These are phyloP conservation scores for Candida pseudoviswanathii DNA, from an alignment of 1,139 yeast species.

Conservation along the genomic window DNA sequence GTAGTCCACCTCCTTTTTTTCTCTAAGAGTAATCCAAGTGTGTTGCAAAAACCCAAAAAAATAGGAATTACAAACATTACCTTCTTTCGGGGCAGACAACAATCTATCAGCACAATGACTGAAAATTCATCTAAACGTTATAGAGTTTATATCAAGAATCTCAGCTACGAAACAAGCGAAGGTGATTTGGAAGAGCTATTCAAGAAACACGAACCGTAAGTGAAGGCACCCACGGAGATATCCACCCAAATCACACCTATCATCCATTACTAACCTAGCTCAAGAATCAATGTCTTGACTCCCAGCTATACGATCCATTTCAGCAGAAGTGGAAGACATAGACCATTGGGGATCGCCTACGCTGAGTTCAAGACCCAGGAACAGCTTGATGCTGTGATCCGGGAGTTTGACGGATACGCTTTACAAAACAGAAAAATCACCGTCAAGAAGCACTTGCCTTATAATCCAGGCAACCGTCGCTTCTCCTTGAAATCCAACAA, in stretches of 20 bases:
- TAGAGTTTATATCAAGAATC: slow-evolving; percentile 83
- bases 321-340: slow-evolving; percentile 37
- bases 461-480: slow-evolving; percentile 26
- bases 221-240: slow-evolving; percentile 1
- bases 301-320: slow-evolving; percentile 59
- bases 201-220: slow-evolving; percentile 50
- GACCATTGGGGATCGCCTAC: slow-evolving; percentile 65
- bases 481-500: slow-evolving; percentile 5
- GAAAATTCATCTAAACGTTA: slow-evolving; percentile 8
- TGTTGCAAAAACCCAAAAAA: background rate
- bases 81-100: background rate
- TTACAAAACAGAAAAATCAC: slow-evolving; percentile 41
- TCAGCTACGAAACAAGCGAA: slow-evolving; percentile 68
- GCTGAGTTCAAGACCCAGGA: slow-evolving; percentile 57
- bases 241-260: background rate
- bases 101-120: background rate
- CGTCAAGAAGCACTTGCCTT: slow-evolving; percentile 44
- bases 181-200: slow-evolving; percentile 77
- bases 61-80: background rate
- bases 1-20: too few relatives aligned
- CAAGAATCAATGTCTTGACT: slow-evolving; percentile 45
- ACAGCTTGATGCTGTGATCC: slow-evolving; percentile 50
- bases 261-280: slow-evolving; percentile 14
- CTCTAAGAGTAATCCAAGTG: too few relatives aligned
- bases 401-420: slow-evolving; percentile 39